These are phyloP conservation scores for Microbotryum violaceum DNA, from an alignment of 1,284 basidiomycete genomes.

Conservation along the genomic window DNA sequence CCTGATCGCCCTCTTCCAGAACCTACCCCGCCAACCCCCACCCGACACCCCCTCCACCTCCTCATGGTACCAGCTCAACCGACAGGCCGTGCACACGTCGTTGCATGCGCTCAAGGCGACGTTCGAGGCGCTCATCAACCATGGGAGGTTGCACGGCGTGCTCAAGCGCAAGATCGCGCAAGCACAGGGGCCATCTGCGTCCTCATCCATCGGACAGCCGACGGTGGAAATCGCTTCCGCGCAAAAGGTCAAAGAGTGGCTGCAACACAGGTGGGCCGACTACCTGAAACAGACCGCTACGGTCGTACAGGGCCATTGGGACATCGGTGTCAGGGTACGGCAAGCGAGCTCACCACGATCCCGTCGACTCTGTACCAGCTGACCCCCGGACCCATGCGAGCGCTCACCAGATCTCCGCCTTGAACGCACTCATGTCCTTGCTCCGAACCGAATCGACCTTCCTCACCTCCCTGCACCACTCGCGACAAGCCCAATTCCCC, in stretches of 20 bases:
- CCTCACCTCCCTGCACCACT: conserved; percentile 31
- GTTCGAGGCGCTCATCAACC: conserved; percentile 59
- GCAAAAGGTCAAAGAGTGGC: conserved; percentile 33
- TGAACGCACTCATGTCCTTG: conserved; percentile 34
- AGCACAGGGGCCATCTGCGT: conserved; percentile 10
- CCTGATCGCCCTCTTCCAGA: conserved; percentile 52
- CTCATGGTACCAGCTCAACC: conserved; percentile 36
- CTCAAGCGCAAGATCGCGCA: conserved; percentile 24
- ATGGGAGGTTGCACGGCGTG: conserved; percentile 50
- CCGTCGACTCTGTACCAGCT: background rate
- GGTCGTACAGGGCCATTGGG: conserved; percentile 25
- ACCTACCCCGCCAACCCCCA: background rate
- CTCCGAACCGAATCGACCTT: conserved; percentile 31
- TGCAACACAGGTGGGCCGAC: conserved; percentile 29
- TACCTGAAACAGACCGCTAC: conserved; percentile 27
- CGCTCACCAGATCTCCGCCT: conserved; percentile 24
- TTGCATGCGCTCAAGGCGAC: conserved; percentile 75
- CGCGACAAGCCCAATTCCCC: conserved; percentile 52
- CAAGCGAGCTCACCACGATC: background rate
- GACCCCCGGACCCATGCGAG: background rate
- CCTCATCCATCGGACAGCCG: conserved; percentile 8
- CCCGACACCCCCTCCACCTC: conserved; percentile 28
- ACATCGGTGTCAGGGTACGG: conserved; percentile 28
- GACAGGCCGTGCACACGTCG: conserved; percentile 57
- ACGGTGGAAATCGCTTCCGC: conserved; percentile 17